Evolutionary conservation across 1,284 basidiomycete genomes (phyloP).

Genomic region (Vanrija humicola): DNA sequence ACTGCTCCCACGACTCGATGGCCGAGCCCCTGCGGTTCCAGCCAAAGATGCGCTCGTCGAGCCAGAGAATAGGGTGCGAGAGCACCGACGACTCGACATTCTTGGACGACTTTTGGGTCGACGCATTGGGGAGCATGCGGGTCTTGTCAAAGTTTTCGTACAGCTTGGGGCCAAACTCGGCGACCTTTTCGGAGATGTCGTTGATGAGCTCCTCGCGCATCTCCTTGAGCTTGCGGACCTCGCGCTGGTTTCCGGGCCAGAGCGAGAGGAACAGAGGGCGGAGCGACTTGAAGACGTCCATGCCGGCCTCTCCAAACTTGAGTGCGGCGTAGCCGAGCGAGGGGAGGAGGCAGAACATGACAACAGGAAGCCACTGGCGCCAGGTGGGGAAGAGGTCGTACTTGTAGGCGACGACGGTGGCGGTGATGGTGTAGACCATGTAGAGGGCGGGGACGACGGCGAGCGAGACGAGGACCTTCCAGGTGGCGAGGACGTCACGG

Average conservation of each 20-base stretch:
- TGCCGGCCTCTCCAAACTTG: constrained; percentile 97
- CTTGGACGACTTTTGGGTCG: constrained; percentile 57
- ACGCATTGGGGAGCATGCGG: constrained; percentile 76
- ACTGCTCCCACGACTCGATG: constrained; percentile 40
- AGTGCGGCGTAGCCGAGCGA: constrained; percentile 90
- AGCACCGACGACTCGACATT: constrained; percentile 41
- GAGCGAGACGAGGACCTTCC: constrained; percentile 96
- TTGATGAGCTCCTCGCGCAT: constrained; percentile 77
- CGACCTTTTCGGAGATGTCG: constrained; percentile 84
- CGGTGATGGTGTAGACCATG: constrained; percentile 72
- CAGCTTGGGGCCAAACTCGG: constrained; percentile 77
- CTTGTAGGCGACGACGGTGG: constrained; percentile 70
- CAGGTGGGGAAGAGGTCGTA: constrained; percentile 59
- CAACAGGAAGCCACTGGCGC: constrained; percentile 72
- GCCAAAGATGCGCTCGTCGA: constrained; percentile 50
- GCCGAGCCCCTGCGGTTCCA: constrained; percentile 43
- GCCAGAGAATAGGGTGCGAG: constrained; percentile 49
- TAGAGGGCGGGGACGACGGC: constrained; percentile 88
- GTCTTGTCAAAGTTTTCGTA: constrained; percentile 87
- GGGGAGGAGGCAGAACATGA: constrained; percentile 73
- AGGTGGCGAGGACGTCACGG: constrained; percentile 92
- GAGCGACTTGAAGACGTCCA: constrained; percentile 97
- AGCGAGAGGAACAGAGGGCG: constrained; percentile 87
- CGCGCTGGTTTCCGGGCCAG: constrained; percentile 83
- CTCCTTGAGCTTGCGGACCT: constrained; percentile 72